Percentiles rank a stretch among this genome's conserved stretches.
These are phyloP conservation scores for Ophiostoma piceae DNA, from an alignment of 2,329 filamentous ascomycete species.

Conservation along the genomic window DNA sequence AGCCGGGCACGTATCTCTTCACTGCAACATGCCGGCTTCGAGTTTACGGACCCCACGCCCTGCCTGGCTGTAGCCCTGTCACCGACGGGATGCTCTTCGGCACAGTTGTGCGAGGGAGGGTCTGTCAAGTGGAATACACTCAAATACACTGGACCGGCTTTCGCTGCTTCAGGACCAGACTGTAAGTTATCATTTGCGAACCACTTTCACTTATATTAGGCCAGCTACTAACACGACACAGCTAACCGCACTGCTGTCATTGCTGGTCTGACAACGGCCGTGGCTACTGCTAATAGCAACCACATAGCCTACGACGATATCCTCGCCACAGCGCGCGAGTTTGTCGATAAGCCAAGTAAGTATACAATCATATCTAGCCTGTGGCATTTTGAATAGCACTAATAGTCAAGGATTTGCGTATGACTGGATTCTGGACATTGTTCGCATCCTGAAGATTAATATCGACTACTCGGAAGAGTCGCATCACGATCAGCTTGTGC, in stretches of 20 bases:
- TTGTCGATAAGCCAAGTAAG: conserved; percentile 37
- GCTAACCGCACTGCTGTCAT: conserved; percentile 54
- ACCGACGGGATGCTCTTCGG: conserved; percentile 54
- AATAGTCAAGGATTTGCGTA: conserved; percentile 50
- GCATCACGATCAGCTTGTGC: conserved; percentile 64
- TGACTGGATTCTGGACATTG: conserved; percentile 61
- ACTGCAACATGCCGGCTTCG: conserved; percentile 72
- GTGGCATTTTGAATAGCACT: neutral
- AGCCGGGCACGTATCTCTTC: conserved; percentile 62
- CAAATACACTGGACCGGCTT: conserved; percentile 46
- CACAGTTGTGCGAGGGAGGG: conserved; percentile 54
- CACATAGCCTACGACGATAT: conserved; percentile 63
- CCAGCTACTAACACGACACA: conserved; percentile 32
- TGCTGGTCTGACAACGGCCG: conserved; percentile 54
- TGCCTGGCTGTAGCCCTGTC: conserved; percentile 51
- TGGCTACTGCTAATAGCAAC: conserved; percentile 43
- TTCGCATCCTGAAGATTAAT: conserved; percentile 63
- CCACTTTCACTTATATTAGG: neutral
- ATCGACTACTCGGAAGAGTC: conserved; percentile 78
- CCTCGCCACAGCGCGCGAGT: conserved; percentile 59
- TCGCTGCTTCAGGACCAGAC: conserved; percentile 45
- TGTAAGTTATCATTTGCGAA: conserved; percentile 35
- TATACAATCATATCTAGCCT: conserved; percentile 9
- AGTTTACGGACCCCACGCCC: conserved; percentile 56
- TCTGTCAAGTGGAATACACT: conserved; percentile 55